Evolutionary conservation across 1,139 yeast genomes (phyloP), one percentile per base, ranked within the genome.

Genomic region (Candida buenavistaensis): DNA sequence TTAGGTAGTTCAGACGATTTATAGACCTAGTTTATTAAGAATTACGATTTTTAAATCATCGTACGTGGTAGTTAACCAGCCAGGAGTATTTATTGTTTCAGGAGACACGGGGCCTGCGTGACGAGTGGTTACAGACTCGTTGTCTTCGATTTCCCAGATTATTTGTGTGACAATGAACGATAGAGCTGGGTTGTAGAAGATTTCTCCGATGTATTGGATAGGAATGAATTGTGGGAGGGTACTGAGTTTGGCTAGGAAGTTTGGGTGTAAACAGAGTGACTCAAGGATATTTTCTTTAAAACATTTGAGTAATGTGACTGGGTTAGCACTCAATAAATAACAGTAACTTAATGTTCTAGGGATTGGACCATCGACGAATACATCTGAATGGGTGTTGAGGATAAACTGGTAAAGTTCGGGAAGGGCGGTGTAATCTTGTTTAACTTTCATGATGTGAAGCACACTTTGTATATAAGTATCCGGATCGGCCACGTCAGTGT

Each of bases 111-210:
- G 80, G 0, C 76, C 78, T 14, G 64, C 64, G 40, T 73, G 80
- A 14, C 75, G 51, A 1, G 47, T 47, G 7, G 53, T 45, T 4
- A 67, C 54, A 1, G 43, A 47, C 0, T 47, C 51, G 2, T 51
- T 46, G 35, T 76, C 80, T 42, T 80, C 86, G 8, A 78, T 43
- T 2, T 52, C 48, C 59, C 80, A 60, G 9, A 80, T 47, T 2
- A 69, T 55, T 13, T 63, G 62, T 0, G 78, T 67, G 10, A 75
- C 61, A 3, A 72, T 48, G 15, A 63, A 69, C 1, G 77, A 61
- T 55, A 79, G 74, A 2, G 79, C 64, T 0, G 88, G 82, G 16
- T 77, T 64, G 36, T 77, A 72, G 39, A 78, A 71, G 0, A 83
- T 38, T 30, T 77, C 70, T 25, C 80, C 83, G 14, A 46, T 40